Percentiles rank a stretch among this genome's conserved stretches.
Conservation (phyloP, 495 filamentous ascomycete genomes). For the Endocarpon pusillum region DNA sequence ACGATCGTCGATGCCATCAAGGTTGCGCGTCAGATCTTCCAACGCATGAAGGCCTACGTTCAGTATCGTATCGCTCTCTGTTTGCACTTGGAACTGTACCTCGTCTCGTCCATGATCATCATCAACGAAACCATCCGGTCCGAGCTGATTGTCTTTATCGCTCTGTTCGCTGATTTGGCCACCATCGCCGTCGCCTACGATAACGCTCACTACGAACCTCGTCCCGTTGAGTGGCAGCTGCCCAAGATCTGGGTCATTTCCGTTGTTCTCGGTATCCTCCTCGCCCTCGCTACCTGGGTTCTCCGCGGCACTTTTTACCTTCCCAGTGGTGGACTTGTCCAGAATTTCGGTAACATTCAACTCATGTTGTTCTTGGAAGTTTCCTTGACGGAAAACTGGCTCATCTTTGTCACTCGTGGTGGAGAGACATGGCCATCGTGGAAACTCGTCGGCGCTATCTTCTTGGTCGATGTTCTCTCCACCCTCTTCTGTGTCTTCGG, state of each 20-base stretch:
- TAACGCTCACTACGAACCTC: conserved; percentile 54
- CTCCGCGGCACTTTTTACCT: conserved; percentile 50
- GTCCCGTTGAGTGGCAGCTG: conserved; percentile 61
- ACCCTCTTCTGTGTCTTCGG: conserved; percentile 61
- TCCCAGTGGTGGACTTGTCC: conserved; percentile 50
- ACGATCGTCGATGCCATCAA: conserved; percentile 67
- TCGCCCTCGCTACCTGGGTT: conserved; percentile 52
- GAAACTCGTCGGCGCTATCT: conserved; percentile 55
- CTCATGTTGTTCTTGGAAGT: conserved; percentile 60
- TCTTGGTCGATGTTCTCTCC: conserved; percentile 50
- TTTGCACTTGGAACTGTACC: conserved; percentile 59
- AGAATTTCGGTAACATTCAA: conserved; percentile 56
- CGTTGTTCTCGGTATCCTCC: conserved; percentile 45
- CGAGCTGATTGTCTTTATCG: conserved; percentile 59
- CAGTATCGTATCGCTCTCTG: conserved; percentile 69
- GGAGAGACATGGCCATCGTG: conserved; percentile 53
- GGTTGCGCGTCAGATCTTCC: conserved; percentile 64
- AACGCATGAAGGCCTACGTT: conserved; percentile 70
- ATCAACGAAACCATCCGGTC: conserved; percentile 52
- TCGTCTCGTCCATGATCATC: conserved; percentile 65
- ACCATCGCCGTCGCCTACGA: conserved; percentile 65
- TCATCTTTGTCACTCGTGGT: conserved; percentile 65
- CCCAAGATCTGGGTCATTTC: conserved; percentile 68
- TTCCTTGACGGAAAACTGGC: conserved; percentile 61
- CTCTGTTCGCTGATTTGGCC: conserved; percentile 60